Conservation (phyloP, 495 filamentous ascomycete species). For the Penicillium paxilli region DNA sequence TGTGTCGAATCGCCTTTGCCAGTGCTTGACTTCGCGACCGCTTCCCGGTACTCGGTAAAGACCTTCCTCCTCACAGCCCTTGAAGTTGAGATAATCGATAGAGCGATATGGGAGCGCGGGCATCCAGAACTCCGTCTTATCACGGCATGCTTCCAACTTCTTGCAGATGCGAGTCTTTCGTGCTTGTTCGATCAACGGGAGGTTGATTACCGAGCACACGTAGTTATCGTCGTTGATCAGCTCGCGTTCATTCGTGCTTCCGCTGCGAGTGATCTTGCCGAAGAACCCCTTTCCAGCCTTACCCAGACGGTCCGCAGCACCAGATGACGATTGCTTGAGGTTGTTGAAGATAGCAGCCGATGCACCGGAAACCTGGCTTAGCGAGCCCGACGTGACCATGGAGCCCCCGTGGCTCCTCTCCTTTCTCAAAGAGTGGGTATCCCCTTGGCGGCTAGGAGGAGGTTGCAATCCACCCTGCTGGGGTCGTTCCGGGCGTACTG, state of each 20-base stretch:
- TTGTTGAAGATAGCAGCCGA: conserved; percentile 69
- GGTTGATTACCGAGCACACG: conserved; percentile 72
- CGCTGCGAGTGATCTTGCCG: conserved; percentile 70
- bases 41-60: conserved; percentile 87
- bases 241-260: conserved; percentile 68
- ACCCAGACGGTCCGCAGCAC: conserved; percentile 68
- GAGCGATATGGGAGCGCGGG: conserved; percentile 87
- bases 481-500: conserved; percentile 60
- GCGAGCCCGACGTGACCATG: conserved; percentile 55
- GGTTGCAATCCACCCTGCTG: conserved; percentile 29
- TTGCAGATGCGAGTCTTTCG: conserved; percentile 84
- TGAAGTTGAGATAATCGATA: conserved; percentile 91
- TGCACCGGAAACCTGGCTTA: conserved; percentile 61
- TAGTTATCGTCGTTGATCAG: conserved; percentile 74
- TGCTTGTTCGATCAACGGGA: conserved; percentile 80
- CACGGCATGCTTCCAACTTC: conserved; percentile 74
- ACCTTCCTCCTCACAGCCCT: conserved; percentile 86
- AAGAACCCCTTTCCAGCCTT: conserved; percentile 78
- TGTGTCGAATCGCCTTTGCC: conserved; percentile 85
- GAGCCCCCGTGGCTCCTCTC: conserved; percentile 49
- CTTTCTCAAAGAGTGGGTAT: conserved; percentile 39
- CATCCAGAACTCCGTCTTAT: conserved; percentile 98
- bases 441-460: conserved; percentile 57
- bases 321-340: conserved; percentile 67
- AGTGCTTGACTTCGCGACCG: conserved; percentile 78